phyloP scores from a whole-genome alignment of 495 filamentous ascomycete genomes.

The Usnea hakonensis region DNA sequence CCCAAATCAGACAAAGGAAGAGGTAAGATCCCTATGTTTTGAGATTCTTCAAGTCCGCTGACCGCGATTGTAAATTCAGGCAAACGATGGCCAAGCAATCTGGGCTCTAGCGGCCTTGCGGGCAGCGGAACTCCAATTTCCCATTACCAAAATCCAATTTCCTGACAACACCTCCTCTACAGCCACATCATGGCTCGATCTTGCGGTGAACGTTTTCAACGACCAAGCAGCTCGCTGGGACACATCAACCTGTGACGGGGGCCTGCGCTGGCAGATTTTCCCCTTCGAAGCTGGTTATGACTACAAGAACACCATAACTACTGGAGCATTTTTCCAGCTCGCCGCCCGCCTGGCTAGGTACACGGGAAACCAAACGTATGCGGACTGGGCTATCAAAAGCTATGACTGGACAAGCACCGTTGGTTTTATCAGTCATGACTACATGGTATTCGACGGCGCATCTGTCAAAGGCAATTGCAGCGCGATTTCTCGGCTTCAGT shows the following conservation, averaged over 20 bases:
- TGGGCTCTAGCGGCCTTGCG: conserved; percentile 70
- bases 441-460: conserved; percentile 61
- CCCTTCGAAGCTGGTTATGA: conserved; percentile 72
- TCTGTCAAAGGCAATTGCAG: conserved; percentile 50
- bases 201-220: conserved; percentile 57
- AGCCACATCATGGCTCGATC: conserved; percentile 48
- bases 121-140: conserved; percentile 66
- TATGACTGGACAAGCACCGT: conserved; percentile 60
- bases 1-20: conserved; percentile 35
- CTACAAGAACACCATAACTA: conserved; percentile 74
- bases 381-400: conserved; percentile 62
- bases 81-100: conserved; percentile 61
- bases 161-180: conserved; percentile 41
- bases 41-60: not conserved
- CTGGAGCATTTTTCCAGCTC: conserved; percentile 76
- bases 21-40: not conserved
- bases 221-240: conserved; percentile 64
- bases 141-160: no score
- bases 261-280: conserved; percentile 80
- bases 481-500: conserved; percentile 55
- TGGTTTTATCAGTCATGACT: conserved; percentile 46
- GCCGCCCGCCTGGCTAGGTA: conserved; percentile 66
- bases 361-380: conserved; percentile 69
- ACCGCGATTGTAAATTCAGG: conserved; percentile 29
- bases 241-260: conserved; percentile 58